Conservation (phyloP, 306 rosid species). For the Urtica urens region DNA sequence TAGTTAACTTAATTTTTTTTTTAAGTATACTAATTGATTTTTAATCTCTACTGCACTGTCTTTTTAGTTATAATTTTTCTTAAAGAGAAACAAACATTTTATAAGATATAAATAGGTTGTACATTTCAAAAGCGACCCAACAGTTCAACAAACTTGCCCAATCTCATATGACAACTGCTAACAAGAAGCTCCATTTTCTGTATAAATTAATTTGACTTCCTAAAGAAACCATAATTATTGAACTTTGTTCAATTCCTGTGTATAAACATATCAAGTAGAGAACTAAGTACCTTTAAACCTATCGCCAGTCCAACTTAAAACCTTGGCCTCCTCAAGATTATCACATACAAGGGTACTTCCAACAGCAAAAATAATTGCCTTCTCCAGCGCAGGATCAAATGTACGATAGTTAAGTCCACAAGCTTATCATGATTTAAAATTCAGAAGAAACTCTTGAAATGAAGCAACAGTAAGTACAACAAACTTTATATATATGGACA, state of each 20-base stretch:
- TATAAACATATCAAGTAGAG: background rate
- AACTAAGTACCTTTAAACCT: slow-evolving; percentile 67
- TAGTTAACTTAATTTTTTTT: no score
- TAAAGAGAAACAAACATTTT: no score
- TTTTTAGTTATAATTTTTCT: no score
- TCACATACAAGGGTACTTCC: slow-evolving; percentile 98
- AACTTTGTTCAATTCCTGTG: slow-evolving; percentile 4
- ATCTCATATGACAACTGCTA: no score
- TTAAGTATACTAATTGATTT: no score
- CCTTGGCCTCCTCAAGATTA: slow-evolving; percentile 86
- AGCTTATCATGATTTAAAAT: slow-evolving; percentile 16
- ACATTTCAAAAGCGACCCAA: no score
- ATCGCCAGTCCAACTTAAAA: slow-evolving; percentile 92
- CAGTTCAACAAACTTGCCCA: no score
- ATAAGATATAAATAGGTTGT: no score
- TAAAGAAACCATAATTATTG: slow-evolving; percentile 5
- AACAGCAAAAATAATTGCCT: slow-evolving; percentile 89
- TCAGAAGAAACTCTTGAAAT: background rate
- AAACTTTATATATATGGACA: background rate
- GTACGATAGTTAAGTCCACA: slow-evolving; percentile 67
- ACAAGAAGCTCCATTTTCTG: no score
- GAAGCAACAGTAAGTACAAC: background rate
- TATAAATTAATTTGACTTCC: no score
- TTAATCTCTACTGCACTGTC: no score
- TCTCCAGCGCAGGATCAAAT: slow-evolving; percentile 88